Evolutionary conservation across 2,329 filamentous ascomycete genomes (phyloP), one percentile per base, ranked within the genome.

Genomic region (Aspergillus sp.): DNA sequence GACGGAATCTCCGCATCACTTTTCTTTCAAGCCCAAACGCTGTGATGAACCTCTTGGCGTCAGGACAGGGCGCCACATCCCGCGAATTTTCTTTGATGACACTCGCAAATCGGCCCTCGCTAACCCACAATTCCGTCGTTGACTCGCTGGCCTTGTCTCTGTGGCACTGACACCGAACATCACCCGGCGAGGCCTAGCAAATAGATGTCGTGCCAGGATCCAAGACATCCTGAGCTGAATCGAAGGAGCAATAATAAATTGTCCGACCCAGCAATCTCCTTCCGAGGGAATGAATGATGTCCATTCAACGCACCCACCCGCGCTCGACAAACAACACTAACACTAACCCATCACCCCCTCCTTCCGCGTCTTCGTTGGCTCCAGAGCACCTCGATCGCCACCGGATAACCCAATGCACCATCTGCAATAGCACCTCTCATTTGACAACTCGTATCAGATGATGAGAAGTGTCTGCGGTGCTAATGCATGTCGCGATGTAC

Each of bases 371-470:
- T 53, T 32, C 18, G 57, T 54, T 57, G 57, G 57, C 55, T 48
- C 50, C 20, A 48, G 20, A 20, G 20, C 41, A 26, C 32, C 51
- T 57, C 36, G 47, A 60, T 60, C 57, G 50, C 49, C 53, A 55
- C 55, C 48, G 20, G 41, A 58, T 32, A 43, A 50, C 48, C 48
- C 20, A 53, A 44, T 20, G 44, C 41, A 55, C 13, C 54, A 54
- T 24, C 38, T 39, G 30, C 18, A 44, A 32, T n/a, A 32, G 50
- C 34, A n/a, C 34, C 30, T 54, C 39, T 54, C 50, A 60, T 60
- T 60, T 39, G 57, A 39, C 24, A 26, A 15, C 38, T 30, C 38
- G 30, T 47, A 63, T 66, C 64, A 66, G 64, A 60, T 66, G 64
- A 66, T 63, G 51, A 44, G 53, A 58, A 32, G 43, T 22, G 36